Conservation (phyloP, 345 rosid genomes). For the Rhodamnia argentea region DNA sequence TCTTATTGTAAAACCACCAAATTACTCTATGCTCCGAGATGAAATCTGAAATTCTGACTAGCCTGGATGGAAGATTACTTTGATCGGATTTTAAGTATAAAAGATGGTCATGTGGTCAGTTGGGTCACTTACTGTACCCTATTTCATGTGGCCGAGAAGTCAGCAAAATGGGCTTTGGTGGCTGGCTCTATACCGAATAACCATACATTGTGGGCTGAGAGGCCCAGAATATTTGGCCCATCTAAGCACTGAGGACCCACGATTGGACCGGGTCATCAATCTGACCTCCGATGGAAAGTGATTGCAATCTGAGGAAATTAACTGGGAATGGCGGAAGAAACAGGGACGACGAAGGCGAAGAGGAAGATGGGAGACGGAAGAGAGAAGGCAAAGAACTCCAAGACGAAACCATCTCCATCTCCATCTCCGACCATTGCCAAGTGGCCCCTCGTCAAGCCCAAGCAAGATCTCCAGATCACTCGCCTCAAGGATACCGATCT, state of each 20-base stretch:
- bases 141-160: no score
- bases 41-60: no score
- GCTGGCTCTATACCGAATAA: no score
- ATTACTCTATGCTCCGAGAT: neutral
- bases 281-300: neutral
- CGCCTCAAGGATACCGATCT: slow-evolving; percentile 33
- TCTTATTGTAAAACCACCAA: neutral
- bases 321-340: neutral
- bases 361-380: neutral
- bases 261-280: neutral
- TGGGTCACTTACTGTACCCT: no score
- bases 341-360: neutral
- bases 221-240: neutral
- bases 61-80: no score
- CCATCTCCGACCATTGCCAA: slow-evolving; percentile 1
- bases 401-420: neutral
- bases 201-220: no score
- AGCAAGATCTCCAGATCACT: slow-evolving; percentile 19
- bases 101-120: no score
- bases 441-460: slow-evolving; percentile 30
- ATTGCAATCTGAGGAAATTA: neutral
- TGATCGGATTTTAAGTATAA: no score
- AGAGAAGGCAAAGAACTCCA: neutral
- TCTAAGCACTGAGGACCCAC: neutral
- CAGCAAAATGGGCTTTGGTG: no score